phyloP scores from a whole-genome alignment of 73 alveolate genomes.

The Blepharisma japonicum region DNA sequence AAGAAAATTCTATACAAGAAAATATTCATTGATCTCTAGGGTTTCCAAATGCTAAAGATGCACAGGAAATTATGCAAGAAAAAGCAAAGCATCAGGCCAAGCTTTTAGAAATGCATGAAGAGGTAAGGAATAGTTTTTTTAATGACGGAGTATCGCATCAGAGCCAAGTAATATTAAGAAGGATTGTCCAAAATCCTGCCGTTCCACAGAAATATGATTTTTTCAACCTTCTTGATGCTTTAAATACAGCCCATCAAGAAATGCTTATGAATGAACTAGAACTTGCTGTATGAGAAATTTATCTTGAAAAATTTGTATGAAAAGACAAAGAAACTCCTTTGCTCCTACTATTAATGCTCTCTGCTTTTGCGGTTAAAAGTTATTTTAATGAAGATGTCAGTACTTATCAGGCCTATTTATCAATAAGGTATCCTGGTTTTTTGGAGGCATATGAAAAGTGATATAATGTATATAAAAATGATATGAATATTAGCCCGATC shows the following conservation, averaged over 20 bases:
- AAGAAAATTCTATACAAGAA: too few relatives aligned
- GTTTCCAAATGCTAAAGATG: too few relatives aligned
- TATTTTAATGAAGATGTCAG: constrained; percentile 13
- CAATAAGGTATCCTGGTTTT: background rate
- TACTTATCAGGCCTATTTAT: background rate
- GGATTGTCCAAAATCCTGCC: background rate
- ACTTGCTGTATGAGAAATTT: background rate
- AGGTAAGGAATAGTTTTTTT: background rate
- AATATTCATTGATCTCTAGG: too few relatives aligned
- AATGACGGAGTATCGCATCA: constrained; percentile 23
- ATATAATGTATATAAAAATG: background rate
- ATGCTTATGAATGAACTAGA: constrained; percentile 17
- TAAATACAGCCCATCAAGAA: background rate
- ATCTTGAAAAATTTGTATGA: constrained; percentile 21
- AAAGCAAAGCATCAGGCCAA: background rate
- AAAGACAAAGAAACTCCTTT: background rate
- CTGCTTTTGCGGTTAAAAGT: background rate
- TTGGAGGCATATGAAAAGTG: background rate
- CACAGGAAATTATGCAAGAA: background rate
- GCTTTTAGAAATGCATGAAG: background rate
- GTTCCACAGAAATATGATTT: background rate
- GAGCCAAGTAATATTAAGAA: constrained; percentile 12
- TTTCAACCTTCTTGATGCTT: background rate
- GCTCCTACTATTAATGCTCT: background rate
- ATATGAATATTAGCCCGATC: background rate